Evolutionary conservation across 352 stramenopile species (phyloP), one percentile per base, ranked within the genome.

Genomic region (Pythium rishiriense): DNA sequence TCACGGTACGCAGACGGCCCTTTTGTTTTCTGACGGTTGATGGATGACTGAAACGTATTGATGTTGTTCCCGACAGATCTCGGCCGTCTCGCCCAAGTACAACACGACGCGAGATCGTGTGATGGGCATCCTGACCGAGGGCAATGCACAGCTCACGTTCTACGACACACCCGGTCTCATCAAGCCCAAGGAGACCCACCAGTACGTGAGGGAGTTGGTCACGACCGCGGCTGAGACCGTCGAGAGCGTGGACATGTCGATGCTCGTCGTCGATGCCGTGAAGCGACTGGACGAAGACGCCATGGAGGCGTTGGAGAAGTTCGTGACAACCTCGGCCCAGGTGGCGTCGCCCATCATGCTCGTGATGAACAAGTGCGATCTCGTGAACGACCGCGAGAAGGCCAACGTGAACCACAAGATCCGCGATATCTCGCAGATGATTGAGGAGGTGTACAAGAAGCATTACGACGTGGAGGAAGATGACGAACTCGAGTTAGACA

Each of bases 141-240:
- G 79, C 25, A 74, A 93, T 57, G 77, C 72, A 37, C 87, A 96
- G 64, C 72, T 96, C 41, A 81, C 79, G 48, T 96, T 96, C 62
- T 94, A 93, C 69, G 87, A 96, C 60, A 96, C 87, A 24, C 87
- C 87, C 7, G 87, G 87, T 42, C 78, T 94, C 10, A 93, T 96
- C 58, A 94, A 94, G 54, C 80, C 84, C n/a, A 92, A 96, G 61
- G 87, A 96, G 58, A 81, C 60, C 42, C 85, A 96, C 64, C 77
- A 87, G 62, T 96, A 91, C 56, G 81, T 96, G 41, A 81, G 83
- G 28, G 87, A 85, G 52, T 59, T 96, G 17, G 87, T 91, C 55
- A 90, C 83, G 10, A 90, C 83, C 8, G 87, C 87, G 4, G 73
- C 82, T 0, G 84, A 96, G 66, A 93, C 87, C 0, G 66, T 96